phyloP scores from a whole-genome alignment of 2,329 filamentous ascomycete genomes.

The Scedosporium dehoogii region DNA sequence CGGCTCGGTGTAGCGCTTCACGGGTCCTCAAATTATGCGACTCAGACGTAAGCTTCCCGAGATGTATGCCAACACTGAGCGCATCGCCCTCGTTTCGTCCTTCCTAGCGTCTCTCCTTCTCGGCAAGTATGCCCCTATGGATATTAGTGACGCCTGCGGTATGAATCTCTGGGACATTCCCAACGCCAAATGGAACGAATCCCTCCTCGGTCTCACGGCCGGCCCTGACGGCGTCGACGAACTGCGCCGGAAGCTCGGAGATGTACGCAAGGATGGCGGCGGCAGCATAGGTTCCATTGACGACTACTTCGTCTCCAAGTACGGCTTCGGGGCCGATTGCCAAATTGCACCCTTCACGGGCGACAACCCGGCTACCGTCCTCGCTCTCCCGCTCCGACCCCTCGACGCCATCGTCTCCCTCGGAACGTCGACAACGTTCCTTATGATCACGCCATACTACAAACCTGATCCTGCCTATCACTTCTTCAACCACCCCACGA shows the following conservation, averaged over 20 bases:
- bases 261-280: conserved; percentile 72
- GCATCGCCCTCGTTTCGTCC: conserved; percentile 90
- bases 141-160: conserved; percentile 89
- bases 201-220: conserved; percentile 65
- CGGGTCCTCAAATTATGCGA: conserved; percentile 89
- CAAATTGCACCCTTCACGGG: conserved; percentile 81
- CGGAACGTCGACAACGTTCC: conserved; percentile 91
- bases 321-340: conserved; percentile 67
- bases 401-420: conserved; percentile 91
- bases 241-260: conserved; percentile 69
- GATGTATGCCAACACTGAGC: conserved; percentile 68
- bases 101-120: conserved; percentile 89
- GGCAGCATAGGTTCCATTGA: conserved; percentile 66
- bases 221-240: conserved; percentile 44
- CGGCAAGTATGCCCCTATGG: conserved; percentile 75
- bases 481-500: conserved; percentile 97
- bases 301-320: conserved; percentile 67
- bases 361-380: conserved; percentile 92
- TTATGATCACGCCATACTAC: conserved; percentile 93
- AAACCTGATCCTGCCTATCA: conserved; percentile 85
- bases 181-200: conserved; percentile 60
- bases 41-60: conserved; percentile 72
- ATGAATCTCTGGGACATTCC: conserved; percentile 96
- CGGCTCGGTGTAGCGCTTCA: conserved; percentile 62
- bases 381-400: conserved; percentile 76